A percentile compares a stretch with the other conserved stretches of the same genome.
Conservation (phyloP, 2,329 filamentous ascomycete species). For the Colletotrichum falcatum region DNA sequence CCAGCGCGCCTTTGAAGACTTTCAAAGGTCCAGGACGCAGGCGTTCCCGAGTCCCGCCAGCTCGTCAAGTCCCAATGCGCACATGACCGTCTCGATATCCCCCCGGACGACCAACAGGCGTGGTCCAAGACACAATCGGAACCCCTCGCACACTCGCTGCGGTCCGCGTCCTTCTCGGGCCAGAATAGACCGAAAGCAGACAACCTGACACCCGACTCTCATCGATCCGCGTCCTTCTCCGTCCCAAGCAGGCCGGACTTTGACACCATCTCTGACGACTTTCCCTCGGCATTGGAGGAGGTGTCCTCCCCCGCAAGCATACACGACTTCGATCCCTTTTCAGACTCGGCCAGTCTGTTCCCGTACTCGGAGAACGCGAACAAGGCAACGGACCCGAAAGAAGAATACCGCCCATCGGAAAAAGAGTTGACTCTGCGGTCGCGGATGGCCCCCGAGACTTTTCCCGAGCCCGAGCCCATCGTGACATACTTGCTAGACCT, state of each 20-base stretch:
- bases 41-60: conserved; percentile 26
- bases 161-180: conserved; percentile 28
- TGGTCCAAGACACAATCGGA: conserved; percentile 4
- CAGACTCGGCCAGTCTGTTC: conserved; percentile 17
- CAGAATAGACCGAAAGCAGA: conserved; percentile 8
- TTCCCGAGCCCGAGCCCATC: conserved; percentile 36
- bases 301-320: neutral
- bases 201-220: neutral
- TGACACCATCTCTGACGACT: neutral
- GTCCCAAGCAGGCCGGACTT: neutral
- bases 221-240: conserved; percentile 30
- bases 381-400: neutral
- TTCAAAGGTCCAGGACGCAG: neutral
- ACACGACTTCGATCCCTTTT: conserved; percentile 9
- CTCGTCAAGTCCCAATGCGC: conserved; percentile 12
- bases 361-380: conserved; percentile 14
- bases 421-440: neutral
- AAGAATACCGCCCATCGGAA: neutral
- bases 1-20: neutral
- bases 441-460: neutral
- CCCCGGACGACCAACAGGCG: neutral
- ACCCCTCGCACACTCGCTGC: neutral
- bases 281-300: conserved; percentile 19
- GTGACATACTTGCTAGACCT: conserved; percentile 31
- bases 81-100: neutral